Base-by-base conservation (phyloP, 768 basidiomycete genomes). In the Hydnomerulius pinastri region DNA sequence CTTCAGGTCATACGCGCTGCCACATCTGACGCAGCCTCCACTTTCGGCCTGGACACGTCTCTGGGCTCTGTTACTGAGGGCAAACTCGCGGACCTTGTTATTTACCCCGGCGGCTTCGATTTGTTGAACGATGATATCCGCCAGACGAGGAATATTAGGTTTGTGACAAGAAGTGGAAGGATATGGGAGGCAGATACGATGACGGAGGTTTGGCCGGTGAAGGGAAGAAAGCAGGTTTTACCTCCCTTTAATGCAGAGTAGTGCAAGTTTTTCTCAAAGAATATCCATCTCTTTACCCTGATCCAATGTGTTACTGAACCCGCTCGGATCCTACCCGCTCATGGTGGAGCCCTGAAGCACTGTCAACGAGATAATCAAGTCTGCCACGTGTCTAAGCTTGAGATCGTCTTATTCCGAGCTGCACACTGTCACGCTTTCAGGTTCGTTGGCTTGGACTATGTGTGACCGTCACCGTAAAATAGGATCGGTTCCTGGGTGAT, bases 171-270 rank as follows among this genome's bases (percentile, higher is more conserved):
- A 38, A 86, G 86, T 20, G 86, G 87, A n/a, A 75, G 85, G 50
- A 70, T 88, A 41, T 88, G 85, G 84, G 77, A 81, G 42, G 85
- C 87, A 0, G 69, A 72, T 21, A 81, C 77, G 4, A 82, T 89
- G 85, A 76, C 73, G 28, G 85, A 89, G 62, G 66, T 85, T 3
- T 90, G 85, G 85, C 87, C 87, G n/a, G 63, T 80, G 30, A 76
- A 80, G 48, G 82, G 84, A 23, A 76, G 74, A 56, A 77, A 71
- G 46, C 78, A 80, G 56, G 55, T 53, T 10, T 71, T 82, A 57
- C 84, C 86, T n/a, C 77, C 80, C 6, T 66, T 87, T 42, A 88
- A 87, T 64, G 66, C 67, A 1, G 73, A 76, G 36, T 76, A 64
- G 49, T 52, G 32, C 23, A 10, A 30, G 39, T 7, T 29, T n/a